phyloP scores from a whole-genome alignment of 305 asterid genomes.

The Salvia sclarea region DNA sequence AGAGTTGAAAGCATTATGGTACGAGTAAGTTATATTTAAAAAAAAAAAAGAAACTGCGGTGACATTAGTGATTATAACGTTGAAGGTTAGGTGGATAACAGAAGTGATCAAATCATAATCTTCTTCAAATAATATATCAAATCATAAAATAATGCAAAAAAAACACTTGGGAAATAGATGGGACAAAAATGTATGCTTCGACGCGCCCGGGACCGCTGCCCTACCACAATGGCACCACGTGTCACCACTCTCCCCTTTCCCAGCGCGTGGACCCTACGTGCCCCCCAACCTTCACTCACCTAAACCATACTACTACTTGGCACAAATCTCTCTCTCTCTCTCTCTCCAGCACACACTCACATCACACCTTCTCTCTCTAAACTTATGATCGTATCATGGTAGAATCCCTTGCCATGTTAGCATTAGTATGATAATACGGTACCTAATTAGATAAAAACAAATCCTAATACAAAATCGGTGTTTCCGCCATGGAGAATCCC shows the following conservation, averaged over 20 bases:
- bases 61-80: background rate
- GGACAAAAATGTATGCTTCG: conserved; percentile 23
- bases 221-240: conserved; percentile 31
- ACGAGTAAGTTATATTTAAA: too few species aligned
- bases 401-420: conserved; percentile 9
- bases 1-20: too few species aligned
- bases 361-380: conserved; percentile 11
- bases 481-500: conserved; percentile 44
- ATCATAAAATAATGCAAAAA: background rate
- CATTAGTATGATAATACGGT: background rate
- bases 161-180: background rate
- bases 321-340: conserved; percentile 16
- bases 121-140: background rate
- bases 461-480: background rate
- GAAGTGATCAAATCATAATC: conserved; percentile 4
- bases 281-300: conserved; percentile 33
- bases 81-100: background rate
- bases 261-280: conserved; percentile 54
- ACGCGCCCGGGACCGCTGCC: conserved; percentile 31
- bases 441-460: conserved; percentile 10
- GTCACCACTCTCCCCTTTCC: conserved; percentile 18
- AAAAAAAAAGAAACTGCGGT: too few species aligned
- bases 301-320: conserved; percentile 31
- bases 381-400: background rate
- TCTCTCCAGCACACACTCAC: conserved; percentile 12